phyloP scores from a whole-genome alignment of 306 rosid species.

The Castanopsis chinensis region DNA sequence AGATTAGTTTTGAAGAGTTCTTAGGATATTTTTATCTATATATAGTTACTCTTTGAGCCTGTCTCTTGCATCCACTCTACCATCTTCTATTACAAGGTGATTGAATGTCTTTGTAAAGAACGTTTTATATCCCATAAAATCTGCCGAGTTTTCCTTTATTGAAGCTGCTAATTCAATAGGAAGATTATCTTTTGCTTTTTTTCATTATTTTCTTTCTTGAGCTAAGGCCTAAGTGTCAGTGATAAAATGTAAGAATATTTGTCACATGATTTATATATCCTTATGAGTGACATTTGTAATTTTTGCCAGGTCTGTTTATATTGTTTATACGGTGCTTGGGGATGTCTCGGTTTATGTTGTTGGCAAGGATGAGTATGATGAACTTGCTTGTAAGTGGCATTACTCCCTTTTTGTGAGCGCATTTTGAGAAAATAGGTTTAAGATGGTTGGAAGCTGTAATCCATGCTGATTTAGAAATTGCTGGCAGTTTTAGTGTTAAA shows the following conservation, averaged over 20 bases:
- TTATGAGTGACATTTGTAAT: neutral
- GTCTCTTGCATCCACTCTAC: neutral
- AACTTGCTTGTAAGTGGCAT: constrained; percentile 76
- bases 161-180: neutral
- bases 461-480: neutral
- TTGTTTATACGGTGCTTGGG: constrained; percentile 89
- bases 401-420: neutral
- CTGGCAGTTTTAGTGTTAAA: neutral
- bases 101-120: neutral
- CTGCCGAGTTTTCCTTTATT: neutral
- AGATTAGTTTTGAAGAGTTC: neutral
- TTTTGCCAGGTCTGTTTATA: constrained; percentile 81
- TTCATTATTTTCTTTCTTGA: neutral
- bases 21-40: neutral
- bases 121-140: neutral
- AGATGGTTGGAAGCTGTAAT: neutral
- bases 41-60: neutral
- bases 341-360: constrained; percentile 85
- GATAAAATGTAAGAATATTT: neutral
- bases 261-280: neutral
- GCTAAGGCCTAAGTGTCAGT: neutral
- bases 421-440: neutral
- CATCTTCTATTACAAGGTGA: neutral
- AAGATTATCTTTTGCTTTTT: constrained; percentile 6
- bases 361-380: constrained; percentile 92